Evolutionary conservation across 1,139 yeast species (phyloP).

Genomic region (Debaryomyces nepalensis): DNA sequence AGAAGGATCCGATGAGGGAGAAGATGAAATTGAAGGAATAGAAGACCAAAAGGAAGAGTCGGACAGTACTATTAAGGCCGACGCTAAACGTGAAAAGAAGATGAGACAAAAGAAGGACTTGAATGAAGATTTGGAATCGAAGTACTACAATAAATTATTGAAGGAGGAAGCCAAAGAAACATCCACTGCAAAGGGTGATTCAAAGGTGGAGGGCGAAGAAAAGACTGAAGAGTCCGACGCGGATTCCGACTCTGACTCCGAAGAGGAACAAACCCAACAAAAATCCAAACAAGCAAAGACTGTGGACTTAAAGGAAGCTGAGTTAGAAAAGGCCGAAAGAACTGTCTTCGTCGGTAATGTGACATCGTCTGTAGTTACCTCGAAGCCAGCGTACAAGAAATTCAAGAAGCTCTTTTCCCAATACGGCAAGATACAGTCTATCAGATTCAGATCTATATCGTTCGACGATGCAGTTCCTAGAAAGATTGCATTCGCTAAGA

Average conservation of each 20-base stretch:
- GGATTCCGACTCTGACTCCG: constrained; percentile 14
- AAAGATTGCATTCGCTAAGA: constrained; percentile 86
- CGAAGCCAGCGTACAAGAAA: constrained; percentile 61
- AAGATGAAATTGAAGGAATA: constrained; percentile 19
- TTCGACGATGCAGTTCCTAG: constrained; percentile 88
- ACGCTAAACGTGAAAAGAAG: constrained; percentile 24
- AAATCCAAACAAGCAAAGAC: constrained; percentile 32
- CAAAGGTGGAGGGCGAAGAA: constrained; percentile 19
- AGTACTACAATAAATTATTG: constrained; percentile 48
- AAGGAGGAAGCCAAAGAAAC: constrained; percentile 27
- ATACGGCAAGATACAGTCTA: constrained; percentile 67
- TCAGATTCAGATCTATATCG: constrained; percentile 91
- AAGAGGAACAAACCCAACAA: constrained; percentile 13
- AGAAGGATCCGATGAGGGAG: constrained; percentile 9
- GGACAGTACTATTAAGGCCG: constrained; percentile 21
- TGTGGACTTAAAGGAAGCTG: constrained; percentile 63
- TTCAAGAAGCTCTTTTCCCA: constrained; percentile 66
- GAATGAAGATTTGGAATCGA: constrained; percentile 52
- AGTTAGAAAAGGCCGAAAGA: constrained; percentile 82
- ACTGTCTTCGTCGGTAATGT: constrained; percentile 93
- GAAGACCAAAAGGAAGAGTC: constrained; percentile 21
- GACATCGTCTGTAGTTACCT: constrained; percentile 64
- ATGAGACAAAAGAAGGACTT: constrained; percentile 34
- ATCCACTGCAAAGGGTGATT: constrained; percentile 15
- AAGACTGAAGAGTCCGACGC: constrained; percentile 22